A percentile compares a stretch with the other conserved stretches of the same genome.
phyloP scores from a whole-genome alignment of 129 eudicot species.

The Erigeron canadensis region DNA sequence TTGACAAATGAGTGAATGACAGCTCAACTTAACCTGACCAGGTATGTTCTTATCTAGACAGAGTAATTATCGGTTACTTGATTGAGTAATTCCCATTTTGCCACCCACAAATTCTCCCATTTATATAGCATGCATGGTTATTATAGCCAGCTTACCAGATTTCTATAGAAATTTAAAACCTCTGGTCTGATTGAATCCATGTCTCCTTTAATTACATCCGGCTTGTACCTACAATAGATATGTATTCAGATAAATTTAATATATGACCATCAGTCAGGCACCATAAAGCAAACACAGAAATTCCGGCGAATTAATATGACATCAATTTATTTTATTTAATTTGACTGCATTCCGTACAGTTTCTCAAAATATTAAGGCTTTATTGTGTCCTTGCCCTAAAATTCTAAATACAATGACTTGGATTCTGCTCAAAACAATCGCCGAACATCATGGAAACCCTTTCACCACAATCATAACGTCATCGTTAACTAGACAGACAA shows the following conservation, averaged over 20 bases:
- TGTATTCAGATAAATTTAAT: not conserved
- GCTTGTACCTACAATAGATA: conserved; percentile 65
- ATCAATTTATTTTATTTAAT: not conserved
- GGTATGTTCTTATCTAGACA: not conserved
- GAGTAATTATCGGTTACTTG: not conserved
- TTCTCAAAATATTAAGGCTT: not conserved
- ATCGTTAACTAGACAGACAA: too few relatives aligned
- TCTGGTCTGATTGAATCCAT: conserved; percentile 86
- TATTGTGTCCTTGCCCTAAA: not conserved
- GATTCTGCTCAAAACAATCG: not conserved
- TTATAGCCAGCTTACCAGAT: conserved; percentile 43
- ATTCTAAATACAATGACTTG: not conserved
- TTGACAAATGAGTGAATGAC: not conserved
- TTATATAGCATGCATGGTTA: not conserved
- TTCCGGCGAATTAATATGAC: not conserved
- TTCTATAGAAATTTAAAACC: conserved; percentile 58
- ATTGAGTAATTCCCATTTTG: not conserved
- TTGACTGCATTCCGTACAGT: not conserved
- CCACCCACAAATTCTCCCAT: not conserved
- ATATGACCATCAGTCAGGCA: not conserved
- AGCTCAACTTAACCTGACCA: not conserved
- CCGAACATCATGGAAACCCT: not conserved
- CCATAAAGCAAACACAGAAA: not conserved
- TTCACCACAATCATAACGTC: not conserved
- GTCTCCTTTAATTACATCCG: conserved; percentile 88